These are phyloP conservation scores for Colletotrichum chlorophyti DNA, from an alignment of 2,329 filamentous ascomycete genomes.

Conservation along the genomic window DNA sequence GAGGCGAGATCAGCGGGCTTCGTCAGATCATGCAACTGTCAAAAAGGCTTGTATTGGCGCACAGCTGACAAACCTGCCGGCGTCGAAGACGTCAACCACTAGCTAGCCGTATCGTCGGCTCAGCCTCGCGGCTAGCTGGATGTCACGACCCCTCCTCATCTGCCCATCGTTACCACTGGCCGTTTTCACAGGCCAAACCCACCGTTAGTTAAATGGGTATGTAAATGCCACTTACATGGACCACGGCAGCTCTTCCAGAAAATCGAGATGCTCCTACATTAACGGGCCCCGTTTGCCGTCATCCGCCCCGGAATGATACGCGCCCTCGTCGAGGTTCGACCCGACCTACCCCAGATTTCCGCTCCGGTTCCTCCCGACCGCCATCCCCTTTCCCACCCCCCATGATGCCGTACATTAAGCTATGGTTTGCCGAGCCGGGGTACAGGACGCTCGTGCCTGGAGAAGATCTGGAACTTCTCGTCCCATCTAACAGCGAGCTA, in stretches of 20 bases:
- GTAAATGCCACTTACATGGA: constrained; percentile 19
- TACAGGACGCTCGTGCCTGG: constrained; percentile 25
- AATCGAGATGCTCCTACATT: constrained; percentile 5
- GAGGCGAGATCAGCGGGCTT: background rate
- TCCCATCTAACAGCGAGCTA: constrained; percentile 22
- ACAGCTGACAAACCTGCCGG: background rate
- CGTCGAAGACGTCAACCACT: background rate
- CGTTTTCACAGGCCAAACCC: constrained; percentile 3
- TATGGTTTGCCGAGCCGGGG: constrained; percentile 26
- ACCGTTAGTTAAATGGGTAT: constrained; percentile 22
- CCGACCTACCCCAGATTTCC: constrained; percentile 28
- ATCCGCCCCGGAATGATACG: constrained; percentile 26
- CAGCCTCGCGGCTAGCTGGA: background rate
- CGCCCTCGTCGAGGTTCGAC: constrained; percentile 28
- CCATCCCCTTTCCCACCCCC: too few relatives aligned
- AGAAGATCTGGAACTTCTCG: constrained; percentile 27
- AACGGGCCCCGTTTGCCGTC: constrained; percentile 28
- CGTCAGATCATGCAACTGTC: constrained; percentile 12
- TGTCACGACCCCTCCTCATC: background rate
- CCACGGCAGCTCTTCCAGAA: constrained; percentile 14
- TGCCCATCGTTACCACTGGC: background rate
- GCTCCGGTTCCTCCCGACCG: constrained; percentile 28
- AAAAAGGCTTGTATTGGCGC: background rate
- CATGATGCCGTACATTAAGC: constrained; percentile 27
- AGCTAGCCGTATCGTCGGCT: constrained; percentile 1